Evolutionary conservation across 2,329 filamentous ascomycete species (phyloP), one percentile per base, ranked within the genome.

Genomic region (Venturia nashicola): DNA sequence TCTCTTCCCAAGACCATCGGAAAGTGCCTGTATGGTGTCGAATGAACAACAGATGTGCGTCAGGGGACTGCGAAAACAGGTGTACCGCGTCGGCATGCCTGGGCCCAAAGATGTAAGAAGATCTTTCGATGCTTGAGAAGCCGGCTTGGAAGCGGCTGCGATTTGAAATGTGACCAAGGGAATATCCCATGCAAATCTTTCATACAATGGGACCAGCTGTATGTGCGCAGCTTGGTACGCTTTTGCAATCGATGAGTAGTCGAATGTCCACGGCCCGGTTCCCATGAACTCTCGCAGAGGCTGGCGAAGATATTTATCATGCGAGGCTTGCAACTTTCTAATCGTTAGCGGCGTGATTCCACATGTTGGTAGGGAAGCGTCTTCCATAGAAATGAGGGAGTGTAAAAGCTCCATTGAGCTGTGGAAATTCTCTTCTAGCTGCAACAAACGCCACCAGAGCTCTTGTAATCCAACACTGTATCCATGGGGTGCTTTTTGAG

Each of bases 1-100:
- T 3, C 42, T 27, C 6, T 62, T 48, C 18, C 42, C 36, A 6
- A 51, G 23, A 16, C 42, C 44, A 39, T 62, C 60, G 42, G 36
- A 62, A 8, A 62, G 42, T 20, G 60, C 16, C 23, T 62, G 60
- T 36, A 62, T 48, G n/a, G 60, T 62, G 42, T 62, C 60, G 60
- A 62, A 62, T 14, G 42, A 23, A 8, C 42, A 44, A 23, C 60
- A 62, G 1, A 62, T 39, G n/a, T 62, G 60, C 18, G 60, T 62
- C 23, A 62, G 42, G 23, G 60, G 60, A 62, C 60, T 62, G 4
- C 60, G 40, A 8, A 62, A 62, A 62, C 60, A 62, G 44, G 60
- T 62, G 32, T 62, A 62, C 9, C 60, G 42, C 39, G 60, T 62
- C 16, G 60, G 60, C 60, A 46, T 34, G 9, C 60, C 60, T 4